Conservation (phyloP, 495 filamentous ascomycete species). For the Neurospora sp. region DNA sequence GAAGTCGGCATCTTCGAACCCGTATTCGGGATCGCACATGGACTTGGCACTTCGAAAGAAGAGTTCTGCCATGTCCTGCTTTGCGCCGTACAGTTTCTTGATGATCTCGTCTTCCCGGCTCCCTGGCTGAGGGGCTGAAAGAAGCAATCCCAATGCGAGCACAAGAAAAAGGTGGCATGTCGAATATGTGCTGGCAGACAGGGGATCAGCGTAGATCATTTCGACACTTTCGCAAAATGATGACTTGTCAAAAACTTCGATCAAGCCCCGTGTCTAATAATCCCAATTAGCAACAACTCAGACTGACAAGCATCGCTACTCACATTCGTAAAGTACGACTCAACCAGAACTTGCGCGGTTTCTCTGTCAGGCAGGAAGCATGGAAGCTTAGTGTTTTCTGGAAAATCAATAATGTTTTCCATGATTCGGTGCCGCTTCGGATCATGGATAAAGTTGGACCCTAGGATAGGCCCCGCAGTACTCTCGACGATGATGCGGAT, state of each 20-base stretch:
- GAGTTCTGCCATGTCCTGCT: conserved; percentile 42
- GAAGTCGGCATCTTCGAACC: conserved; percentile 52
- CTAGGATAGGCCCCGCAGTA: conserved; percentile 42
- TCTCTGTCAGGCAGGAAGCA: conserved; percentile 44
- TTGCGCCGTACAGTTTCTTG: conserved; percentile 34
- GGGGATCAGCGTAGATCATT: conserved; percentile 42
- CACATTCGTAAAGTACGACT: conserved; percentile 53
- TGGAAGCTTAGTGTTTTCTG: conserved; percentile 33
- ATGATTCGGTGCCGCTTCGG: conserved; percentile 59
- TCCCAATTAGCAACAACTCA: conserved; percentile 6
- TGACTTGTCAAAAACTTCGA: conserved; percentile 45
- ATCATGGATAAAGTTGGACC: conserved; percentile 58
- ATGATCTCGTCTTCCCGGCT: conserved; percentile 40
- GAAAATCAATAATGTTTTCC: conserved; percentile 46
- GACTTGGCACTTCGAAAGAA: conserved; percentile 50
- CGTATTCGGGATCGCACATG: conserved; percentile 42
- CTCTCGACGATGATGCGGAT: conserved; percentile 63
- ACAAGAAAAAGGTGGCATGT: conserved; percentile 49
- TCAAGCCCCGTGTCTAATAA: conserved; percentile 43
- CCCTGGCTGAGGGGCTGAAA: conserved; percentile 42
- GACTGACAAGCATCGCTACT: conserved; percentile 9
- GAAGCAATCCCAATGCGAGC: conserved; percentile 48
- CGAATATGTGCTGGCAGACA: conserved; percentile 35
- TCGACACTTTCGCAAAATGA: conserved; percentile 40
- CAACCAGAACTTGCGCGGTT: conserved; percentile 44